Conservation (phyloP, 192 early-diverging fungal genomes). For the Backusella tuberculispora region DNA sequence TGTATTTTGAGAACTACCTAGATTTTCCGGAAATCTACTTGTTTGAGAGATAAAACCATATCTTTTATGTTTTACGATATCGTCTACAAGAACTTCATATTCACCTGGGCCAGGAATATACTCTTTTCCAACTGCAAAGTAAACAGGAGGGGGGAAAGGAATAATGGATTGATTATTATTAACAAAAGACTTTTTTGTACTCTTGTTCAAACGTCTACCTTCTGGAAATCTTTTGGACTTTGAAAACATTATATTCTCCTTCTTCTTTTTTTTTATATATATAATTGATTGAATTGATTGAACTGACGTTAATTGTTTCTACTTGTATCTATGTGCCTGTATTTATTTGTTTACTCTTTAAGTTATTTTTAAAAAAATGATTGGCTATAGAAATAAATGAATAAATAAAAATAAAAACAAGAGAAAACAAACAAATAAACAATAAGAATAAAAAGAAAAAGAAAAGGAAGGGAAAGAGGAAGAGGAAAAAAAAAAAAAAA, state of each 20-base stretch:
- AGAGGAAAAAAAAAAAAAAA: not conserved
- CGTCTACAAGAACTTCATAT: slow-evolving; percentile 28
- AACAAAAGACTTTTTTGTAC: not conserved
- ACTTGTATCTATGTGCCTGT: too few relatives aligned
- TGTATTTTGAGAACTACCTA: not conserved
- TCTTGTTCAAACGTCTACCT: slow-evolving; percentile 16
- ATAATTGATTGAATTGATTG: not conserved
- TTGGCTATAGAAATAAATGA: too few relatives aligned
- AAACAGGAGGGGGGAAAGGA: slow-evolving; percentile 2
- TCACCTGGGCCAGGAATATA: slow-evolving; percentile 37
- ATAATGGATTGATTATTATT: slow-evolving; percentile 9
- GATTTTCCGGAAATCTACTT: slow-evolving; percentile 21
- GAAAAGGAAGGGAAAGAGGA: not conserved
- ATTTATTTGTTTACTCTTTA: not conserved
- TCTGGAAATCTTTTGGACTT: slow-evolving; percentile 33
- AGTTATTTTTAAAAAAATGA: too few relatives aligned
- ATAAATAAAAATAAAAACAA: too few relatives aligned
- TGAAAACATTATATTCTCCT: slow-evolving; percentile 19
- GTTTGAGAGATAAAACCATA: slow-evolving; percentile 16
- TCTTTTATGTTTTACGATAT: slow-evolving; percentile 2
- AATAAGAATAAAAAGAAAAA: not conserved
- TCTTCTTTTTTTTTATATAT: not conserved
- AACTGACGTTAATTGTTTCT: too few relatives aligned
- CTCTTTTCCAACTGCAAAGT: slow-evolving; percentile 24
- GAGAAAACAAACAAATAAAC: not conserved